phyloP scores from a whole-genome alignment of 768 basidiomycete genomes.

The Cyclocybe cylindracea region DNA sequence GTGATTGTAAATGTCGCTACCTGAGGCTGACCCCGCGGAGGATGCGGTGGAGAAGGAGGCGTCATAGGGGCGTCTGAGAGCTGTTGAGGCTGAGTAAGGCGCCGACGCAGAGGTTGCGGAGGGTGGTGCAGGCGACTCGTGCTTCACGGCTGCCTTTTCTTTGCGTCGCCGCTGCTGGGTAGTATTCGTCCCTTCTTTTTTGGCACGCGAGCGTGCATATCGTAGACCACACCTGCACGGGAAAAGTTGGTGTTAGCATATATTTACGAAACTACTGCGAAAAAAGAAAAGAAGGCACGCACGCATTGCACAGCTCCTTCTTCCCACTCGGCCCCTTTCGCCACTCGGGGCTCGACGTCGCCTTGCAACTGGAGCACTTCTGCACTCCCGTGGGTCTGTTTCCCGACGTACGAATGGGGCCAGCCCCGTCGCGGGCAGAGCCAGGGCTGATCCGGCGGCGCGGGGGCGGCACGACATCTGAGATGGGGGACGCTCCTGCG shows the following conservation, averaged over 20 bases:
- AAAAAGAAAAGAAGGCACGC: slow-evolving; percentile 34
- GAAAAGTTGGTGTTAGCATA: slow-evolving; percentile 8
- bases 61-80: slow-evolving; percentile 24
- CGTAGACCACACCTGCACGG: slow-evolving; percentile 74
- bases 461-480: slow-evolving; percentile 57
- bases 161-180: slow-evolving; percentile 60
- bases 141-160: slow-evolving; percentile 52
- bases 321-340: slow-evolving; percentile 88
- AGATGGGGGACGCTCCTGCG: slow-evolving; percentile 26
- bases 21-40: slow-evolving; percentile 56
- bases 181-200: slow-evolving; percentile 72
- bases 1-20: slow-evolving; percentile 56
- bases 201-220: slow-evolving; percentile 85
- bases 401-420: slow-evolving; percentile 46
- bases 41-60: slow-evolving; percentile 39
- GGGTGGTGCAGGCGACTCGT: slow-evolving; percentile 45
- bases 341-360: slow-evolving; percentile 86
- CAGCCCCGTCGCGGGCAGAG: slow-evolving; percentile 47
- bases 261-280: not conserved
- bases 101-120: slow-evolving; percentile 31
- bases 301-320: slow-evolving; percentile 94
- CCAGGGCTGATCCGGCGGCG: slow-evolving; percentile 58
- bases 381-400: slow-evolving; percentile 74
- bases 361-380: slow-evolving; percentile 80
- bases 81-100: no score